A percentile compares a stretch with the other conserved stretches of the same genome.
Conservation (phyloP, 495 filamentous ascomycete species). For the Neurospora africana region DNA sequence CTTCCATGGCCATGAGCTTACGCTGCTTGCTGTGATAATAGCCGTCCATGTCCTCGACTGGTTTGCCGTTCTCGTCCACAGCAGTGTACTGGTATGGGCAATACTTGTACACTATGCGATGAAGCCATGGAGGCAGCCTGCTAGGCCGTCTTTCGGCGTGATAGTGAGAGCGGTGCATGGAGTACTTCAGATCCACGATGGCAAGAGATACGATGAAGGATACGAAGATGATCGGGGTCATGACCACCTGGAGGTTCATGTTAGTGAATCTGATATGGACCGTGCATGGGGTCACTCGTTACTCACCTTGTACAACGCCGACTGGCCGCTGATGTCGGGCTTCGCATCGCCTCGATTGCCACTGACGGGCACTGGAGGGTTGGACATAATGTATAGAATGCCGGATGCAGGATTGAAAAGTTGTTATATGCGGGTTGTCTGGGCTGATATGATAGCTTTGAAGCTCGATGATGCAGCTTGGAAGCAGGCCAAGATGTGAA, state of each 20-base stretch:
- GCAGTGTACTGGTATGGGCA: slow-evolving; percentile 17
- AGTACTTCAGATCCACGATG: slow-evolving; percentile 37
- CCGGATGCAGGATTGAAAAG: neutral
- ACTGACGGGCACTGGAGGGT: slow-evolving; percentile 8
- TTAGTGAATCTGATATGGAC: neutral
- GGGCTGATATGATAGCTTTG: neutral
- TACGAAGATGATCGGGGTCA: slow-evolving; percentile 39
- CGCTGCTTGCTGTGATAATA: slow-evolving; percentile 43
- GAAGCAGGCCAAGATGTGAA: neutral
- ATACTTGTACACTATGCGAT: slow-evolving; percentile 25
- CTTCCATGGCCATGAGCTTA: slow-evolving; percentile 40
- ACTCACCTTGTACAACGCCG: slow-evolving; percentile 27
- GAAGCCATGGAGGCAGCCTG: slow-evolving; percentile 29
- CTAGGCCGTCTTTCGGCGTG: slow-evolving; percentile 20
- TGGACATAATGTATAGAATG: slow-evolving; percentile 2
- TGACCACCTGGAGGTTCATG: slow-evolving; percentile 24
- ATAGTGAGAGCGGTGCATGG: slow-evolving; percentile 25
- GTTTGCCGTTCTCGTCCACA: slow-evolving; percentile 10
- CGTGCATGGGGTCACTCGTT: neutral
- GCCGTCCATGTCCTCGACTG: slow-evolving; percentile 10
- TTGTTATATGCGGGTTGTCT: neutral
- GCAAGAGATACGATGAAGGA: slow-evolving; percentile 43
- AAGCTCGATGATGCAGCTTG: neutral
- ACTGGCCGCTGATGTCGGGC: slow-evolving; percentile 11
- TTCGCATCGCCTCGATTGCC: slow-evolving; percentile 13